A percentile compares a stretch with the other conserved stretches of the same genome.
Evolutionary conservation across 495 filamentous ascomycete species (phyloP).

Genomic region (Hypoxylon intermedium): DNA sequence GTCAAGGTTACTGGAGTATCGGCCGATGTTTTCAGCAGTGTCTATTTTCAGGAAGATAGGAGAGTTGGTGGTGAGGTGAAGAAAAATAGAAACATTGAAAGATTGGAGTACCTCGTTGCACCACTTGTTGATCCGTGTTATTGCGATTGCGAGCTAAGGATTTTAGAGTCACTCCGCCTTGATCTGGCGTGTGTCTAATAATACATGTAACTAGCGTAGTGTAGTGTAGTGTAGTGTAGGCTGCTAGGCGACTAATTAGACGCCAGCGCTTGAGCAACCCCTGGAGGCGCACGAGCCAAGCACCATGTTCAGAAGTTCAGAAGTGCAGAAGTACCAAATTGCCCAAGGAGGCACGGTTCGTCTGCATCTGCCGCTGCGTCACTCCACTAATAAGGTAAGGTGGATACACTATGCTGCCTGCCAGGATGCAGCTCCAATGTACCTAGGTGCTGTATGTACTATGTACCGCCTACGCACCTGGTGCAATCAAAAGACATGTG

Average conservation of each 20-base stretch:
- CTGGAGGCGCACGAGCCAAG: conserved; percentile 27
- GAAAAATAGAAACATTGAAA: neutral
- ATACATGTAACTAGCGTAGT: no score
- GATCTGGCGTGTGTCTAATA: conserved; percentile 13
- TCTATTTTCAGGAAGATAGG: conserved; percentile 6
- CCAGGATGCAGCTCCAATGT: conserved; percentile 33
- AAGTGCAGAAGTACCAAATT: conserved; percentile 29
- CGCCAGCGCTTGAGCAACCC: conserved; percentile 31
- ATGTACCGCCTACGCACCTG: no score
- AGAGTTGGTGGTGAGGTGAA: neutral
- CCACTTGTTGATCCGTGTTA: neutral
- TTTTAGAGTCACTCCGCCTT: conserved; percentile 19
- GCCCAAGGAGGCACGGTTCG: conserved; percentile 33
- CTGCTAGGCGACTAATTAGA: conserved; percentile 34
- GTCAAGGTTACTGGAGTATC: neutral
- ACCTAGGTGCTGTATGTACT: no score
- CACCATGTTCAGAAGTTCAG: no score
- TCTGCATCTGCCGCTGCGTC: conserved; percentile 27
- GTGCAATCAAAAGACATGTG: conserved; percentile 19
- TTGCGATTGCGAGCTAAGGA: neutral
- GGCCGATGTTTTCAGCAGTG: conserved; percentile 6
- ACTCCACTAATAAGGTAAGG: conserved; percentile 34
- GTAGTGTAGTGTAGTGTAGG: no score
- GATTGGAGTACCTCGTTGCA: neutral
- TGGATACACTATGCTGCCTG: conserved; percentile 5